Conservation (phyloP, 2,329 filamentous ascomycete species). For the Colletotrichum spaethianum region DNA sequence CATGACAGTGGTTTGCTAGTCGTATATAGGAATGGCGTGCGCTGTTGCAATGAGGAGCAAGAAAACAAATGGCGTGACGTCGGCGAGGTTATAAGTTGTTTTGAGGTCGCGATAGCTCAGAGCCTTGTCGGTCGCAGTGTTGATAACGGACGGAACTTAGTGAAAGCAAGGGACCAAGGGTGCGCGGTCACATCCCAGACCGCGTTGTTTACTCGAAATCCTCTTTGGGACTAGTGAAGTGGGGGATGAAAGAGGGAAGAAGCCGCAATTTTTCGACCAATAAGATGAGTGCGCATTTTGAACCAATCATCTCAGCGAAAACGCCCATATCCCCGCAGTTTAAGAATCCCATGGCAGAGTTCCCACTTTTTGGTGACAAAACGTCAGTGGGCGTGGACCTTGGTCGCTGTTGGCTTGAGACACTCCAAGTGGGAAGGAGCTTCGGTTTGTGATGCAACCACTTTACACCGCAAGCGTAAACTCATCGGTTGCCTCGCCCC, state of each 20-base stretch:
- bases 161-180: slow-evolving; percentile 31
- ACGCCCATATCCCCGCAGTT: slow-evolving; percentile 1
- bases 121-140: slow-evolving; percentile 31
- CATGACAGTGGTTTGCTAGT: slow-evolving; percentile 27
- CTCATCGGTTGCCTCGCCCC: background rate
- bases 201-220: slow-evolving; percentile 59
- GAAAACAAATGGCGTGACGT: slow-evolving; percentile 12
- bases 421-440: slow-evolving; percentile 33
- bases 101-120: slow-evolving; percentile 23
- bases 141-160: slow-evolving; percentile 33
- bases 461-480: slow-evolving; percentile 14
- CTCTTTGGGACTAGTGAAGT: slow-evolving; percentile 52
- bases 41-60: slow-evolving; percentile 24
- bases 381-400: slow-evolving; percentile 17
- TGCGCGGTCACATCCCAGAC: slow-evolving; percentile 33
- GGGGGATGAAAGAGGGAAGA: slow-evolving; percentile 17
- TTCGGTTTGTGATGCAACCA: slow-evolving; percentile 39
- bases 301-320: background rate
- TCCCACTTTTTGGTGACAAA: slow-evolving; percentile 26
- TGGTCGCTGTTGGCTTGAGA: slow-evolving; percentile 31
- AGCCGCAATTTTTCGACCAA: slow-evolving; percentile 7
- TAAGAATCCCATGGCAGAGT: background rate
- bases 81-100: slow-evolving; percentile 11
- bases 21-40: background rate
- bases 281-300: background rate